A percentile compares a stretch with the other conserved stretches of the same genome.
phyloP scores from a whole-genome alignment of 331 rosid species.

The Cydonia oblonga region DNA sequence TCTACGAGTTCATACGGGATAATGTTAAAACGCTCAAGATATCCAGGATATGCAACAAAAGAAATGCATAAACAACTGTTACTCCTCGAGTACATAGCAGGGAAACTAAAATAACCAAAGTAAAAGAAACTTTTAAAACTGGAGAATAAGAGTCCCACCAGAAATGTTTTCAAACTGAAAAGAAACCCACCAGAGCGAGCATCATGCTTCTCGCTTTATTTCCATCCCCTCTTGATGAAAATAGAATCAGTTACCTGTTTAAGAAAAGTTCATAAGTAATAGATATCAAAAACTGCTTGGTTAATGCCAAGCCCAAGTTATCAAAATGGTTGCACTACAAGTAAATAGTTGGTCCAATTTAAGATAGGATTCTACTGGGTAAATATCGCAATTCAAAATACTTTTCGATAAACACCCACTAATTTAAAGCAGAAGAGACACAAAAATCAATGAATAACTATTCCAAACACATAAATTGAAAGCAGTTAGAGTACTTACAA shows the following conservation, averaged over 20 bases:
- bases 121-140: background rate
- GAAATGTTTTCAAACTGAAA: background rate
- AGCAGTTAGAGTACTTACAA: no score
- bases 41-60: background rate
- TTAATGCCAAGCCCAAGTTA: no score
- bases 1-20: background rate
- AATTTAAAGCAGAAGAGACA: no score
- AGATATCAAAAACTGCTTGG: no score
- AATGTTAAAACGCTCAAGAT: background rate
- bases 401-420: no score
- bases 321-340: no score
- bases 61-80: background rate
- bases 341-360: no score
- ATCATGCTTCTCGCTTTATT: background rate
- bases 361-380: no score
- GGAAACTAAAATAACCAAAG: background rate
- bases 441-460: no score
- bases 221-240: background rate
- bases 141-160: background rate
- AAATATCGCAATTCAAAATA: no score
- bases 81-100: background rate
- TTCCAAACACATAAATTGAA: no score
- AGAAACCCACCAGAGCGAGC: background rate
- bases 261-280: no score
- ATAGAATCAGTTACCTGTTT: background rate